Evolutionary conservation across 2,329 filamentous ascomycete species (phyloP), one percentile per base, ranked within the genome.

Genomic region (Xylaria sp.): DNA sequence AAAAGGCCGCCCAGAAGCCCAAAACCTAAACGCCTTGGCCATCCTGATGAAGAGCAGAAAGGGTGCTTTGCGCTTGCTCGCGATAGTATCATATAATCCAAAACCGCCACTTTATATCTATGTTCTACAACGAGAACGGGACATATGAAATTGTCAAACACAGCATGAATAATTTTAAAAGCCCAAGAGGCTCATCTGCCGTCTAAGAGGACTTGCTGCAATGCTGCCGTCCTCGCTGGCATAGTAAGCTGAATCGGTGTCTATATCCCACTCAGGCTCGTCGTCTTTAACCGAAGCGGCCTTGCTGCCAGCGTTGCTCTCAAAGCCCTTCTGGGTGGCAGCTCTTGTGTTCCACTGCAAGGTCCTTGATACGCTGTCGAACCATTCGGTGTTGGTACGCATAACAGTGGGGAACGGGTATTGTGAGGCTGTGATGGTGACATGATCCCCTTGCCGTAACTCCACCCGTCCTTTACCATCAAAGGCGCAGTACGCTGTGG

Each of bases 381-480:
- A 97, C 95, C 95, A 99, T 76, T 99, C 95, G 1, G 90, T 91
- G 63, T 89, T 89, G 65, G 90, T 92, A 66, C 92, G 90, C 60
- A 96, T 92, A 43, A 99, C 94, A 1, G 95, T 98, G 2, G 95
- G 95, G 80, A 99, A 98, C 0, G 95, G 95, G 72, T 97, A 99
- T 74, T 96, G 93, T 29, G 91, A 96, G 3, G 95, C 95, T 40
- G 94, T 92, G 71, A 99, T 95, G 63, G 94, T 97, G 74, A 99
- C 95, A 71, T 94, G 91, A 78, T 99, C 95, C 55, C 95, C 95
- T 72, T 94, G 92, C 65, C 90, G 89, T 35, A 99, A 87, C 77
- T 99, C 94, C 43, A 99, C 87, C 52, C 95, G 92, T 58, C 93
- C 93, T 77, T 98, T 99, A 76, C 95, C 95, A 74, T 99, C 95